Base-by-base conservation (phyloP, 1,139 yeast species). In the Blastobotrys petasosporus region DNA sequence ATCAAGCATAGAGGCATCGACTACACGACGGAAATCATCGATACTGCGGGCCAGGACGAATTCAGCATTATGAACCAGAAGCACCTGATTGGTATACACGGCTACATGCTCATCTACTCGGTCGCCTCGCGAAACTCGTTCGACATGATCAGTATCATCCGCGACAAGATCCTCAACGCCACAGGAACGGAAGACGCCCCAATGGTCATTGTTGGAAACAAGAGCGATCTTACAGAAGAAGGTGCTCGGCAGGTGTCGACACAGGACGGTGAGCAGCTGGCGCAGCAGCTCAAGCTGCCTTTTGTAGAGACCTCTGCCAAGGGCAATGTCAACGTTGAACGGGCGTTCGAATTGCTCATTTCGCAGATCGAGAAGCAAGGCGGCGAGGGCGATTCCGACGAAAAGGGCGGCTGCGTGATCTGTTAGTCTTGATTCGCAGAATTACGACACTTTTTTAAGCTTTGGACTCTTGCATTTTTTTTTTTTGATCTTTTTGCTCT, bases 31-130 rank as follows among this genome's bases (percentile, higher is more conserved):
- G 96, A 88, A 63, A 85, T 88, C 50, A 71, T 88, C 54, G 97
- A 88, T 62, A 88, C 97, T 0, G 95, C 96, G 0, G 97, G 97
- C n/a, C 70, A 70, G 69, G 95, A 88, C 65, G 95, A 88, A 69
- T 85, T 82, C 62, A 79, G 87, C 50, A 81, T 86, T 57, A 79
- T 88, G 70, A 85, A 81, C 61, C 92, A 85, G 64, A 85, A 85
- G 59, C 85, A 86, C 53, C 69, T 86, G 47, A 84, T 85, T 46
- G 94, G 94, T 12, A 80, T 85, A 45, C 94, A 86, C 61, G 97
- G 96, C 1, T 85, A 85, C 62, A 71, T 88, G 51, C 70, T 88
- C 40, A 86, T 87, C 34, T 88, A 85, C 66, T 83, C 94, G 43
- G 88, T 88, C 43, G 81, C 88, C 16, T 82, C 90, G 39, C 71